Conservation (phyloP, 2,329 filamentous ascomycete genomes). For the Sporothrix protearum region DNA sequence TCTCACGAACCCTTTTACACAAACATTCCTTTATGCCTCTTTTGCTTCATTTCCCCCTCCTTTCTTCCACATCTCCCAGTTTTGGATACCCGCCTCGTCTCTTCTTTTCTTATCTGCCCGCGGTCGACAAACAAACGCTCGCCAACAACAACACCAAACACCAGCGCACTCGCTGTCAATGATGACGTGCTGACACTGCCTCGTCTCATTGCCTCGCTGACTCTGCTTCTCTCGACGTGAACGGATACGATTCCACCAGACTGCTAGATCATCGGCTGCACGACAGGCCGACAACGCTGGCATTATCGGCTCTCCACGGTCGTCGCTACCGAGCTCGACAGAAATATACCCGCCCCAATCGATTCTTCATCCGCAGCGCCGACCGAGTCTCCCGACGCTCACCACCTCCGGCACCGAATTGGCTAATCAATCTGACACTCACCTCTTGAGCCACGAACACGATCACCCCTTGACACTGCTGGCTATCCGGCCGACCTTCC, state of each 20-base stretch:
- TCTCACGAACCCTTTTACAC: conserved; percentile 12
- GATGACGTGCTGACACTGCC: conserved; percentile 11
- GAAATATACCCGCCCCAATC: not conserved
- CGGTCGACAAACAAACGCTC: not conserved
- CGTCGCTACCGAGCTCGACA: not conserved
- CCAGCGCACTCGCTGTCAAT: not conserved
- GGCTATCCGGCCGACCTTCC: not conserved
- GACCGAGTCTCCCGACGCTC: not conserved
- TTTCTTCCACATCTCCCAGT: not conserved
- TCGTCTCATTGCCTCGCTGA: not conserved
- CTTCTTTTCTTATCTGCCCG: not conserved
- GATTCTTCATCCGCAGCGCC: not conserved
- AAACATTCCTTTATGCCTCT: not conserved
- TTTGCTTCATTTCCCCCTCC: not conserved
- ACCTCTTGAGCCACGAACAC: not conserved
- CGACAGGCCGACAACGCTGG: not conserved
- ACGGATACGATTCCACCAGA: not conserved
- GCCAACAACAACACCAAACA: not conserved
- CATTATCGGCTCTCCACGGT: not conserved
- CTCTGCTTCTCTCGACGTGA: not conserved
- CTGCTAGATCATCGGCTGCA: not conserved
- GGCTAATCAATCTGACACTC: not conserved
- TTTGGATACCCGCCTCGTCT: not conserved
- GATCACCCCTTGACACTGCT: not conserved
- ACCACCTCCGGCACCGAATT: not conserved